These are phyloP conservation scores for Posidonia oceanica DNA, from an alignment of 116 monocot genomes.

Conservation along the genomic window DNA sequence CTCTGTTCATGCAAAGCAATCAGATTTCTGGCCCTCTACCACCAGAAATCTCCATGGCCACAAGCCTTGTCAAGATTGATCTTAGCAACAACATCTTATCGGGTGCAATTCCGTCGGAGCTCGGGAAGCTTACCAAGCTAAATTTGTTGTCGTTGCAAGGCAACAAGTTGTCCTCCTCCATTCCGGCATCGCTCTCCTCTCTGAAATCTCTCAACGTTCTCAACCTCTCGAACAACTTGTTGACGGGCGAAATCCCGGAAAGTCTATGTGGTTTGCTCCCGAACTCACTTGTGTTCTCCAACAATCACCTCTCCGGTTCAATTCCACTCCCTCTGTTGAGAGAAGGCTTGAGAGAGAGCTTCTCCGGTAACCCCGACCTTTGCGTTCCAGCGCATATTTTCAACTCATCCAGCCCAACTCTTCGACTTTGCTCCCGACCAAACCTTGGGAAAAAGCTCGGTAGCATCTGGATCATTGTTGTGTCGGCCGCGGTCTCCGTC, in stretches of 20 bases:
- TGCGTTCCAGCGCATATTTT: conserved; percentile 32
- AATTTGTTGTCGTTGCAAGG: conserved; percentile 73
- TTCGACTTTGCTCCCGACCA: conserved; percentile 41
- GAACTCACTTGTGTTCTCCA: conserved; percentile 82
- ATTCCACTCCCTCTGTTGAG: conserved; percentile 67
- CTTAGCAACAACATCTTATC: conserved; percentile 75
- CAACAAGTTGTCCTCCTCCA: conserved; percentile 53
- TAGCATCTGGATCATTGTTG: conserved; percentile 39
- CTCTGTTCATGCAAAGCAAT: conserved; percentile 63
- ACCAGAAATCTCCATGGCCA: conserved; percentile 36
- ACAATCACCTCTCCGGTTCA: conserved; percentile 75
- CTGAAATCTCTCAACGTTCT: conserved; percentile 78
- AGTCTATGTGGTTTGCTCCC: conserved; percentile 68
- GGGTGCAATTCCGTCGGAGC: conserved; percentile 56
- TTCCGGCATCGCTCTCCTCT: conserved; percentile 60
- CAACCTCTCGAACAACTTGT: conserved; percentile 84
- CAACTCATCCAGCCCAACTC: conserved; percentile 23
- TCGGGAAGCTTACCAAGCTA: conserved; percentile 42
- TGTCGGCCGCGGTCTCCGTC: conserved; percentile 19
- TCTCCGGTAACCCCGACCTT: conserved; percentile 64
- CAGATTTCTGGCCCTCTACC: conserved; percentile 56
- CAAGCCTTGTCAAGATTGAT: conserved; percentile 69
- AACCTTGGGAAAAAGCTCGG: conserved; percentile 24
- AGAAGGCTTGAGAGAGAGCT: conserved; percentile 67
- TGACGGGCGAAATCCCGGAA: conserved; percentile 73